These are phyloP conservation scores for Eucalyptus polyanthemos DNA, from an alignment of 345 rosid species.

Conservation along the genomic window DNA sequence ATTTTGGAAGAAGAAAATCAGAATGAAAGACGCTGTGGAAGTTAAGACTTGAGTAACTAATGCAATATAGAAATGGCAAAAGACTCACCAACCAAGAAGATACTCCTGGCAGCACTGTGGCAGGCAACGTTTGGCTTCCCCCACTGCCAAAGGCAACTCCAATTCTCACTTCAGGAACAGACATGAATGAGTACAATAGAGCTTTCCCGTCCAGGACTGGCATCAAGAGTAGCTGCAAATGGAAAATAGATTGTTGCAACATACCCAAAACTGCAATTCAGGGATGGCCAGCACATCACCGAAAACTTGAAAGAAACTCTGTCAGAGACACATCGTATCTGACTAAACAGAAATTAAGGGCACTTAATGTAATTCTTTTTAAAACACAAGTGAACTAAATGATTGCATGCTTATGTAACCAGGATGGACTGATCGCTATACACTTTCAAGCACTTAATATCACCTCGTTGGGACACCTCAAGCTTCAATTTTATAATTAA, in stretches of 20 bases:
- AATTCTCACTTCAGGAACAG: conserved; percentile 73
- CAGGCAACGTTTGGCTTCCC: conserved; percentile 89
- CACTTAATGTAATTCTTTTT: not conserved
- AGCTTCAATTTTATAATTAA: not conserved
- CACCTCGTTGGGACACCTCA: not conserved
- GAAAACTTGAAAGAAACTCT: not conserved
- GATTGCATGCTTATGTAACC: not conserved
- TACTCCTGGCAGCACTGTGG: conserved; percentile 92
- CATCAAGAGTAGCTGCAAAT: conserved; percentile 70
- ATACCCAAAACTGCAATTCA: not conserved
- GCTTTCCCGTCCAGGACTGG: conserved; percentile 85
- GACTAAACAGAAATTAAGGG: not conserved
- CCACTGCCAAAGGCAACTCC: conserved; percentile 98
- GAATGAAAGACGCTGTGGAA: not conserved
- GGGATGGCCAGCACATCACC: not conserved
- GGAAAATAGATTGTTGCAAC: not conserved
- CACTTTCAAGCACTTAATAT: not conserved
- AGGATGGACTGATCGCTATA: not conserved
- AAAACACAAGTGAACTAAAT: not conserved
- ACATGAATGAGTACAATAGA: conserved; percentile 69
- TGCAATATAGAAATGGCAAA: not conserved
- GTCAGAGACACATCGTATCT: not conserved
- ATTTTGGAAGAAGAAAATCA: not conserved
- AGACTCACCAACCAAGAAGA: conserved; percentile 93
- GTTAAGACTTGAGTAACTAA: not conserved